phyloP scores from a whole-genome alignment of 495 filamentous ascomycete species.

The Poronia punctata region DNA sequence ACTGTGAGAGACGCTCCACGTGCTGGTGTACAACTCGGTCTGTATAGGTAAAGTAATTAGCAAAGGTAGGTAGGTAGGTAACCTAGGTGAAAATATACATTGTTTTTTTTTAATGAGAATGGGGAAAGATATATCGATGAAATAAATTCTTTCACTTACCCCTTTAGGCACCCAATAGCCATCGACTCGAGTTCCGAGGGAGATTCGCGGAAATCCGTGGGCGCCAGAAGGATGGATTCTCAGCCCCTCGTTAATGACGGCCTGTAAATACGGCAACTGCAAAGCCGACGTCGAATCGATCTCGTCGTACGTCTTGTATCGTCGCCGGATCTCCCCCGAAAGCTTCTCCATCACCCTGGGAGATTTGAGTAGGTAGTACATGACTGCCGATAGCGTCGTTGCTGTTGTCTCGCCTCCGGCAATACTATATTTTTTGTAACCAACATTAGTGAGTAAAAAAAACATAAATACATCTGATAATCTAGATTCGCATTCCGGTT shows the following conservation, averaged over 20 bases:
- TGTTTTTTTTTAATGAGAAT: neutral
- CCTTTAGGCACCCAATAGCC: slow-evolving; percentile 15
- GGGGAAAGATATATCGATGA: neutral
- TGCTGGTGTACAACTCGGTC: slow-evolving; percentile 25
- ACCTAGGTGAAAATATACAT: too few species aligned
- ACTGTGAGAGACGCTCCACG: slow-evolving; percentile 22
- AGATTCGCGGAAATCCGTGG: slow-evolving; percentile 17
- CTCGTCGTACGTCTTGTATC: slow-evolving; percentile 3
- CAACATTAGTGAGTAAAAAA: neutral
- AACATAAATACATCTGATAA: too few species aligned
- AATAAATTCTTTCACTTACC: too few species aligned
- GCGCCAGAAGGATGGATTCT: slow-evolving; percentile 17
- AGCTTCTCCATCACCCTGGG: neutral
- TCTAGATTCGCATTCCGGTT: neutral
- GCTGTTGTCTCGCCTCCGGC: slow-evolving; percentile 23
- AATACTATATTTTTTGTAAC: slow-evolving; percentile 12
- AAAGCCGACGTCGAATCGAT: slow-evolving; percentile 10
- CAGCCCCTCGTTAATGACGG: slow-evolving; percentile 32
- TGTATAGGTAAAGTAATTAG: too few species aligned
- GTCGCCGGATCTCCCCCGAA: slow-evolving; percentile 10
- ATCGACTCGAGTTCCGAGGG: slow-evolving; percentile 16
- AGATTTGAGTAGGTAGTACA: slow-evolving; percentile 15
- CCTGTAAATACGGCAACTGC: slow-evolving; percentile 27
- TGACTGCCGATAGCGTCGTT: slow-evolving; percentile 14
- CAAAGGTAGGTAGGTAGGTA: too few species aligned